These are phyloP conservation scores for Trichoderma reesei DNA, from an alignment of 495 filamentous ascomycete species.

Conservation along the genomic window DNA sequence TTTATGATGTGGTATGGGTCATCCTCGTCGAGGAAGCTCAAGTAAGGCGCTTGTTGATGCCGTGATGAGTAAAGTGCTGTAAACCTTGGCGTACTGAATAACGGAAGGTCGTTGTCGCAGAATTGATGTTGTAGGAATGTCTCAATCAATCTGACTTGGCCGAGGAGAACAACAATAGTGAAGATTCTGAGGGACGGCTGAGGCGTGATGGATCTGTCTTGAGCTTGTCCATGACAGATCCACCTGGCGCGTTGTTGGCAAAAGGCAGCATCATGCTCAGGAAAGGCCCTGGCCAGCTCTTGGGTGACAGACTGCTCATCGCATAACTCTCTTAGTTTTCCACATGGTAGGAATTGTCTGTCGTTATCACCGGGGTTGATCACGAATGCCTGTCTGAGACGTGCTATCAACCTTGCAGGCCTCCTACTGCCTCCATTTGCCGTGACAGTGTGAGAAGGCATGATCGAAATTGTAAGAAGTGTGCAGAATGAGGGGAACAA, in stretches of 20 bases:
- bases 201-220: neutral
- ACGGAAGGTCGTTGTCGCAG: neutral
- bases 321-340: neutral
- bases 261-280: neutral
- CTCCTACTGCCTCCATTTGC: no score
- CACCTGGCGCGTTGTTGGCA: neutral
- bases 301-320: neutral
- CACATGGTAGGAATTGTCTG: neutral
- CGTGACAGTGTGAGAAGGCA: no score
- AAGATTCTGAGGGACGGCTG: neutral
- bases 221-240: neutral
- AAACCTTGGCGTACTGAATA: neutral
- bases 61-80: neutral
- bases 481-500: no score
- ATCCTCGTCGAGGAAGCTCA: neutral
- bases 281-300: neutral
- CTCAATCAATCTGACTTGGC: neutral
- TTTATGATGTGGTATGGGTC: neutral
- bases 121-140: neutral
- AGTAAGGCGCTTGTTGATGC: neutral
- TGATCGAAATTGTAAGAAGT: no score
- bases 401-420: neutral
- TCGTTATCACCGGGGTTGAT: neutral
- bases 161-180: neutral
- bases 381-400: neutral